These are phyloP conservation scores for Neopestalotiopsis clavispora DNA, from an alignment of 2,329 filamentous ascomycete species.

Conservation along the genomic window DNA sequence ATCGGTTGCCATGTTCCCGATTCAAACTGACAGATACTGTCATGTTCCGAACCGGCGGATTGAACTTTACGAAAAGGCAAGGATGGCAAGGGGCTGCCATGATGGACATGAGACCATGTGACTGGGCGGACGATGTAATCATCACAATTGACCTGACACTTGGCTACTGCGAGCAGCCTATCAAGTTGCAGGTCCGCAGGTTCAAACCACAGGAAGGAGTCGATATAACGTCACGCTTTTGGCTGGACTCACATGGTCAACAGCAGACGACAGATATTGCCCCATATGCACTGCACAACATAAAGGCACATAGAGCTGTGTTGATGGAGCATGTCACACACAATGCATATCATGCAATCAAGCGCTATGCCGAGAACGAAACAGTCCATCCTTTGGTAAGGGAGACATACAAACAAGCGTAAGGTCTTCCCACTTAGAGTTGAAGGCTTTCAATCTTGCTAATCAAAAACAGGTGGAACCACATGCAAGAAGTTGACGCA, in stretches of 20 bases:
- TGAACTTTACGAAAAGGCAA: conserved; percentile 45
- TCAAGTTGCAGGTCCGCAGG: conserved; percentile 45
- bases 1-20: conserved; percentile 48
- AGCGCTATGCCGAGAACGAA: conserved; percentile 33
- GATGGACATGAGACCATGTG: conserved; percentile 40
- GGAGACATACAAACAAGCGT: conserved; percentile 36
- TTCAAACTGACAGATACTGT: conserved; percentile 46
- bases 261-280: conserved; percentile 36
- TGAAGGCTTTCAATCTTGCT: background rate
- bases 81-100: conserved; percentile 45
- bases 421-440: conserved; percentile 21
- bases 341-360: conserved; percentile 35
- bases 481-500: conserved; percentile 17
- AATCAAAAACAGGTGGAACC: conserved; percentile 23
- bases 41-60: conserved; percentile 48
- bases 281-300: conserved; percentile 45
- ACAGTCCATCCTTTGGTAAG: conserved; percentile 36
- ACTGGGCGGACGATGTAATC: conserved; percentile 33
- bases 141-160: conserved; percentile 44
- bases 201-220: conserved; percentile 39
- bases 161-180: conserved; percentile 40
- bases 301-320: conserved; percentile 37
- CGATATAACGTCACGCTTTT: conserved; percentile 34
- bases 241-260: conserved; percentile 37
- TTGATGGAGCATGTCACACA: conserved; percentile 43